Evolutionary conservation across 1,284 basidiomycete species (phyloP).

Genomic region (Apiotrichum montevideense): DNA sequence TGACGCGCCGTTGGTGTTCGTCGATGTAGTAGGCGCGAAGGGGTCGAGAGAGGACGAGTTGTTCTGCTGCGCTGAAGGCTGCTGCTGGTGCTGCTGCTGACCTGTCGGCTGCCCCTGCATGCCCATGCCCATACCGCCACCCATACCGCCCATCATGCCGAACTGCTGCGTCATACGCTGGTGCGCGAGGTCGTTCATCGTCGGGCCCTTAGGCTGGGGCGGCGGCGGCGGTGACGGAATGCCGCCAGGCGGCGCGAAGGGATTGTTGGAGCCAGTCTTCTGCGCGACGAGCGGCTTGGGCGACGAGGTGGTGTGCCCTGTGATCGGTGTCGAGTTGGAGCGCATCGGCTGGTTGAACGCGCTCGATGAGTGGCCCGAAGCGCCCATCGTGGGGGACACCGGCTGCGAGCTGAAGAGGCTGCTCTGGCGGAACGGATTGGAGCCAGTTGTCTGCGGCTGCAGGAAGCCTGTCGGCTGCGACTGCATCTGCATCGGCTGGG

Average conservation of each 20-base stretch:
- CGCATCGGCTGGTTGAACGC: conserved; percentile 47
- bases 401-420: conserved; percentile 13
- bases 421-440: conserved; percentile 62
- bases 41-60: conserved; percentile 6
- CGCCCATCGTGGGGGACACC: neutral
- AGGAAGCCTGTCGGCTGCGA: conserved; percentile 52
- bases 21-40: neutral
- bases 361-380: conserved; percentile 47
- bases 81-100: neutral
- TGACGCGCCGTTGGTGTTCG: neutral
- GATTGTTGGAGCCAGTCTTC: conserved; percentile 89
- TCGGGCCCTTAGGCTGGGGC: conserved; percentile 63
- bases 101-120: neutral
- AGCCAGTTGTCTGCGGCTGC: conserved; percentile 66
- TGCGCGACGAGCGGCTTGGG: conserved; percentile 65
- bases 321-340: conserved; percentile 30
- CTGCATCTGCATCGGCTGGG: conserved; percentile 27
- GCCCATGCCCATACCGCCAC: conserved; percentile 1
- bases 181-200: conserved; percentile 71
- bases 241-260: conserved; percentile 73
- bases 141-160: conserved; percentile 3
- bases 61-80: conserved; percentile 3
- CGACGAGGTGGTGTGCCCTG: conserved; percentile 50
- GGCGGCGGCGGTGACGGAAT: conserved; percentile 44
- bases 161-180: conserved; percentile 35